phyloP scores from a whole-genome alignment of 2,329 filamentous ascomycete genomes.

The Ceratocystis alfenasii region DNA sequence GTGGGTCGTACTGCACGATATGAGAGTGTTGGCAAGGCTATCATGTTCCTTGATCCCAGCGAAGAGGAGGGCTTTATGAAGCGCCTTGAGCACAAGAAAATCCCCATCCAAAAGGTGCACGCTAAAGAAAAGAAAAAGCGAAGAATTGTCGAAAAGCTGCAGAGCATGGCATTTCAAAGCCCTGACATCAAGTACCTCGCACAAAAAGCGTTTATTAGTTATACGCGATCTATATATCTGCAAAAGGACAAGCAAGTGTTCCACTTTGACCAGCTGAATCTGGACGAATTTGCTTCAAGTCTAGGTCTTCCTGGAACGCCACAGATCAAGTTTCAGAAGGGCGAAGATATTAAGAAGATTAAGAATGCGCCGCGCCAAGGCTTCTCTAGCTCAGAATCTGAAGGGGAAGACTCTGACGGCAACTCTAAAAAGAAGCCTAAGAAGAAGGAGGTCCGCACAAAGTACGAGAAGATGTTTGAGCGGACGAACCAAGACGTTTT shows the following conservation, averaged over 20 bases:
- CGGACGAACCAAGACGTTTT: constrained; percentile 90
- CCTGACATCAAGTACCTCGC: constrained; percentile 87
- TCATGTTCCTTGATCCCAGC: constrained; percentile 81
- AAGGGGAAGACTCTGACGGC: constrained; percentile 41
- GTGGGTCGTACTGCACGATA: constrained; percentile 92
- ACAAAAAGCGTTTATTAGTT: constrained; percentile 90
- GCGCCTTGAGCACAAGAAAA: constrained; percentile 75
- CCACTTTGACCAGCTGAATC: constrained; percentile 65
- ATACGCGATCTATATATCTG: constrained; percentile 70
- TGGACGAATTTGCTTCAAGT: constrained; percentile 77
- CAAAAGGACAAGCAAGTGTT: constrained; percentile 91
- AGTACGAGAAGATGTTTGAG: constrained; percentile 97
- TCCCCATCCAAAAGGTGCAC: constrained; percentile 76
- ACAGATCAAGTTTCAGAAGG: constrained; percentile 85
- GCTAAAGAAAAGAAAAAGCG: constrained; percentile 82
- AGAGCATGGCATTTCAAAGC: constrained; percentile 93
- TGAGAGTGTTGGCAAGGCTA: constrained; percentile 73
- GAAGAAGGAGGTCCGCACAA: constrained; percentile 70
- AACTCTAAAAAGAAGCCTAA: constrained; percentile 42
- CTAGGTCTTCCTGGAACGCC: constrained; percentile 83
- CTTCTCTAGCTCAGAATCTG: constrained; percentile 46
- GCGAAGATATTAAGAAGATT: constrained; percentile 69
- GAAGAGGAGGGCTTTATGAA: constrained; percentile 89
- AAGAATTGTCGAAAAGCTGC: constrained; percentile 70
- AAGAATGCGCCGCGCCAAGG: constrained; percentile 73